Evolutionary conservation across 1,139 yeast genomes (phyloP).

Genomic region (Geotrichum reessii): DNA sequence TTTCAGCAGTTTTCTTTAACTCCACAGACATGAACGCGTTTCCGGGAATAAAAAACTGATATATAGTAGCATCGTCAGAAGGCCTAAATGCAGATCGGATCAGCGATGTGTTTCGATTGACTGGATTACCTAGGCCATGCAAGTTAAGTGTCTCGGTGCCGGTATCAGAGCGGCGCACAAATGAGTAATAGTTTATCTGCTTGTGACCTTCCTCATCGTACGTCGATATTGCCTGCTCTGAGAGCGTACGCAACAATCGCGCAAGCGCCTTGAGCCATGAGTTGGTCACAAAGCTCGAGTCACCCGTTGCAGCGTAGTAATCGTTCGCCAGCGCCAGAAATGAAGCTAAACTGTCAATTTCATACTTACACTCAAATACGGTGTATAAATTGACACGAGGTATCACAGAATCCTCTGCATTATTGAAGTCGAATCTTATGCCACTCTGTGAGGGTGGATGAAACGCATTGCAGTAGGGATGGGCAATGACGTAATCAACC

Average conservation of each 20-base stretch:
- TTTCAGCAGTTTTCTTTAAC: conserved; percentile 37
- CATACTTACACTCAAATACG: conserved; percentile 88
- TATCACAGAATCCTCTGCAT: conserved; percentile 58
- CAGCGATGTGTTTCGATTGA: conserved; percentile 61
- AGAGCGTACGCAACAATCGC: conserved; percentile 48
- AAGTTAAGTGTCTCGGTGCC: conserved; percentile 80
- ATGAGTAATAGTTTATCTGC: conserved; percentile 47
- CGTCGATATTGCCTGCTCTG: conserved; percentile 60
- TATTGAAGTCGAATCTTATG: conserved; percentile 44
- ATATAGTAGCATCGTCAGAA: conserved; percentile 79
- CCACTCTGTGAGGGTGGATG: conserved; percentile 71
- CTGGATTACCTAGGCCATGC: conserved; percentile 80
- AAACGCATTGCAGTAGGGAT: conserved; percentile 87
- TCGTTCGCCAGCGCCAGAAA: conserved; percentile 71
- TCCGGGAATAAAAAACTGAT: conserved; percentile 79
- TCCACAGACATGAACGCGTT: conserved; percentile 74
- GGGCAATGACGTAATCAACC: conserved; percentile 51
- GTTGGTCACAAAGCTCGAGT: conserved; percentile 46
- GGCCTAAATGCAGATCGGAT: conserved; percentile 86
- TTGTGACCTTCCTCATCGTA: conserved; percentile 54
- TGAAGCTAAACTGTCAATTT: conserved; percentile 78
- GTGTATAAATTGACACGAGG: conserved; percentile 66
- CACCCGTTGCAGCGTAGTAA: conserved; percentile 52
- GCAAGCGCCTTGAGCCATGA: conserved; percentile 59
- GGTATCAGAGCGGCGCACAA: conserved; percentile 65